Percentiles rank a stretch among this genome's conserved stretches.
These are phyloP conservation scores for Pseudogymnoascus sp. DNA, from an alignment of 2,329 filamentous ascomycete species.

Conservation along the genomic window DNA sequence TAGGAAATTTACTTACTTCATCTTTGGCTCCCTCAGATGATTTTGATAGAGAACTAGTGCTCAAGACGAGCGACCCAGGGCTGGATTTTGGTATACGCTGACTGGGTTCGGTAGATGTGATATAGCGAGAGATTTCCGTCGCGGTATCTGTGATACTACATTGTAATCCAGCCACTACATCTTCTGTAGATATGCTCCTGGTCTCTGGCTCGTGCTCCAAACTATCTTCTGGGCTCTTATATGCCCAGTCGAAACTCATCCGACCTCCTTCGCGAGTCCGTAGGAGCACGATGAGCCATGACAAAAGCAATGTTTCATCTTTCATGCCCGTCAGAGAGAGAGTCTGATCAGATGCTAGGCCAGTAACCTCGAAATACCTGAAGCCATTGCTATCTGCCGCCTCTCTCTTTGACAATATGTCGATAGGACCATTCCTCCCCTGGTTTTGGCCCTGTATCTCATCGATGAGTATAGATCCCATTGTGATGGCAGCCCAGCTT, in stretches of 20 bases:
- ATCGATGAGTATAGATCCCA: conserved; percentile 12
- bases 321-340: conserved; percentile 28
- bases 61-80: conserved; percentile 13
- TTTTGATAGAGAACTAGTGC: conserved; percentile 12
- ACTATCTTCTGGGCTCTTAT: conserved; percentile 17
- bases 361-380: conserved; percentile 24
- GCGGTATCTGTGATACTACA: conserved; percentile 24
- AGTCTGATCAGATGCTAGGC: conserved; percentile 21
- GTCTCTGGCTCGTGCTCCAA: conserved; percentile 14
- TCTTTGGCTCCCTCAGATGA: conserved; percentile 15
- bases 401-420: conserved; percentile 1
- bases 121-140: conserved; percentile 23
- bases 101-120: conserved; percentile 12
- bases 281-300: conserved; percentile 38
- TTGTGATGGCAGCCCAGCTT: conserved; percentile 8
- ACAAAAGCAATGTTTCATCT: conserved; percentile 34
- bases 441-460: conserved; percentile 8
- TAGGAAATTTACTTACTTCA: conserved; percentile 18
- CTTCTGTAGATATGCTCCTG: conserved; percentile 23
- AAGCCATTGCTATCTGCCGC: conserved; percentile 14
- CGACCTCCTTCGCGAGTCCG: conserved; percentile 33
- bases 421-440: neutral
- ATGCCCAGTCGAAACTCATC: conserved; percentile 33
- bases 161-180: conserved; percentile 29
- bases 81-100: neutral